phyloP scores from a whole-genome alignment of 75 land plant species.

The Pinus taeda region DNA sequence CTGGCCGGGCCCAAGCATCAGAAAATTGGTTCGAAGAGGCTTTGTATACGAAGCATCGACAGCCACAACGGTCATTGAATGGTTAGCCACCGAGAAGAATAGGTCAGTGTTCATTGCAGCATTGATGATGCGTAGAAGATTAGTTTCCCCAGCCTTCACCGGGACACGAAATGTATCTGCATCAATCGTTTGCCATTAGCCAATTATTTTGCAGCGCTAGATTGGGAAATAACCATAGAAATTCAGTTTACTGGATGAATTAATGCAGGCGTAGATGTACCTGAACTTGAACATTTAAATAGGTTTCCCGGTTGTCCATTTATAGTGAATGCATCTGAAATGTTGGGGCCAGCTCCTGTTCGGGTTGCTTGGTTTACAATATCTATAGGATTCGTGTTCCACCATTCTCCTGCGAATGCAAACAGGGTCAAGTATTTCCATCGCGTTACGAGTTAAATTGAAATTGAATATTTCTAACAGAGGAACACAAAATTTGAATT shows the following conservation, averaged over 20 bases:
- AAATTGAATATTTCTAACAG: too few relatives aligned
- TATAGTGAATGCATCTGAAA: slow-evolving; percentile 21
- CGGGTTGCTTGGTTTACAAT: too few relatives aligned
- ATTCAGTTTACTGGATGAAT: not conserved
- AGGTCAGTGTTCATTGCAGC: slow-evolving; percentile 22
- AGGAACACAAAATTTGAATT: too few relatives aligned
- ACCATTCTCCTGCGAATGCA: too few relatives aligned
- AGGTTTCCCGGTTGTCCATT: slow-evolving; percentile 70
- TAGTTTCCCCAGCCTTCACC: too few relatives aligned
- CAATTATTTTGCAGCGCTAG: not conserved
- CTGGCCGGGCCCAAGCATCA: slow-evolving; percentile 29
- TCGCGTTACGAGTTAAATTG: too few relatives aligned
- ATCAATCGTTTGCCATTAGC: not conserved
- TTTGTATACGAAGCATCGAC: slow-evolving; percentile 14
- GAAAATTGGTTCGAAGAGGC: not conserved
- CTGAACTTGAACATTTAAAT: slow-evolving; percentile 45
- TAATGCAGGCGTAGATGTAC: not conserved
- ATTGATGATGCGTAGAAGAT: slow-evolving; percentile 6
- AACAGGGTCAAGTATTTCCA: too few relatives aligned
- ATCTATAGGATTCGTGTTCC: too few relatives aligned
- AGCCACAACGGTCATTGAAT: slow-evolving; percentile 29
- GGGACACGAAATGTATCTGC: slow-evolving; percentile 8
- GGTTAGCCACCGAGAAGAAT: slow-evolving; percentile 27
- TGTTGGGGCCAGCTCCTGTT: too few relatives aligned
- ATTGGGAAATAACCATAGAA: not conserved